These are phyloP conservation scores for Hericium erinaceus DNA, from an alignment of 768 basidiomycete species.

Conservation along the genomic window DNA sequence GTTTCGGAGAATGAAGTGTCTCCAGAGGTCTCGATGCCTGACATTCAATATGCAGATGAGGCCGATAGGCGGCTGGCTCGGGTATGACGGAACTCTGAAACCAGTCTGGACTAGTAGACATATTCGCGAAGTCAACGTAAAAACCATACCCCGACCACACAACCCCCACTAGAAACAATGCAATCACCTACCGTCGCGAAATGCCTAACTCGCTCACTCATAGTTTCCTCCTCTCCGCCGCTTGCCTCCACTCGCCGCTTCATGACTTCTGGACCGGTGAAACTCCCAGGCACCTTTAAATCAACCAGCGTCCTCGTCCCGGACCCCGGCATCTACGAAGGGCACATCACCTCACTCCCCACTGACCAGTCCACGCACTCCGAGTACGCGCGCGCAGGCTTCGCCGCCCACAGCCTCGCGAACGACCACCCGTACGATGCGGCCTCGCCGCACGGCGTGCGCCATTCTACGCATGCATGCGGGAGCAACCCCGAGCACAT, in stretches of 20 bases:
- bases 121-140: too few relatives aligned
- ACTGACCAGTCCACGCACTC: not conserved
- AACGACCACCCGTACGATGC: not conserved
- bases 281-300: too few relatives aligned
- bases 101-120: too few relatives aligned
- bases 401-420: not conserved
- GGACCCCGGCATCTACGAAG: not conserved
- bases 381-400: not conserved
- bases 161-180: not conserved
- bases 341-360: not conserved
- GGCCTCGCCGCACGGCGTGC: not conserved
- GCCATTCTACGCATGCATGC: not conserved
- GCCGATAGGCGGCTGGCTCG: too few relatives aligned
- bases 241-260: not conserved
- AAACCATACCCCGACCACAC: not conserved
- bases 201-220: not conserved
- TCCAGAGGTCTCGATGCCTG: too few relatives aligned
- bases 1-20: too few relatives aligned
- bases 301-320: not conserved
- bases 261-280: not conserved
- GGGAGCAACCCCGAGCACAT: constrained; percentile 23
- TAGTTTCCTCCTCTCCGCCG: not conserved
- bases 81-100: too few relatives aligned
- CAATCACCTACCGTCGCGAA: not conserved
- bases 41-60: too few relatives aligned